phyloP scores from a whole-genome alignment of 192 early-diverging fungal genomes.

The Coemansia sp. region DNA sequence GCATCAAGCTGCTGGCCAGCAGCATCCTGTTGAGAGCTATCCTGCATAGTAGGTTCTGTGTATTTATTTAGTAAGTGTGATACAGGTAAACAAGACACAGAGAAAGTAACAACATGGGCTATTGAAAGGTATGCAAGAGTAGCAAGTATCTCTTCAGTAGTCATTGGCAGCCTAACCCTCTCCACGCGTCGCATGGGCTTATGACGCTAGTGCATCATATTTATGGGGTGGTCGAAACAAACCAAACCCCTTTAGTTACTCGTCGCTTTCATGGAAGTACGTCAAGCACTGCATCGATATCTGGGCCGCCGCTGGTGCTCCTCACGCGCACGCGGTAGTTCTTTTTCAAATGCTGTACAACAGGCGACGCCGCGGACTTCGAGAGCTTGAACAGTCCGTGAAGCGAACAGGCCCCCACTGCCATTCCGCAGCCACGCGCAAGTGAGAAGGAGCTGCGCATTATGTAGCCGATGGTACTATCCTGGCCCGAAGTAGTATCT shows the following conservation, averaged over 20 bases:
- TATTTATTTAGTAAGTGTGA: conserved; percentile 1
- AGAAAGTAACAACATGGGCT: neutral
- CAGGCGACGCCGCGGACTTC: neutral
- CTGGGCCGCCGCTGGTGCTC: conserved; percentile 34
- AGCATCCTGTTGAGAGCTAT: conserved; percentile 13
- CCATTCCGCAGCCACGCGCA: conserved; percentile 48
- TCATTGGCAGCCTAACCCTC: too few relatives aligned
- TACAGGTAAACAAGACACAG: neutral
- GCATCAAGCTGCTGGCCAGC: conserved; percentile 45
- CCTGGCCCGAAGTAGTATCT: conserved; percentile 1
- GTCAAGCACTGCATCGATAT: conserved; percentile 18
- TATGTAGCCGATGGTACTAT: conserved; percentile 36
- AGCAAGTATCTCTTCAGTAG: neutral
- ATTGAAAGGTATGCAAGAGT: neutral
- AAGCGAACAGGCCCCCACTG: conserved; percentile 46
- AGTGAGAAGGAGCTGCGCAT: conserved; percentile 49
- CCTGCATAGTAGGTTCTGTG: conserved; percentile 11
- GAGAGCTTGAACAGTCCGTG: conserved; percentile 32
- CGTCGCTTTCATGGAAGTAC: conserved; percentile 8
- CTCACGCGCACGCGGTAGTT: conserved; percentile 10
- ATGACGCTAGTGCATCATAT: neutral
- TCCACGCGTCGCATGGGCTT: neutral
- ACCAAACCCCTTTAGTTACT: neutral
- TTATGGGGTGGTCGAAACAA: neutral
- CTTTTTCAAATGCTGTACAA: neutral